These are phyloP conservation scores for Amanita subjunquillea DNA, from an alignment of 768 basidiomycete species.

Conservation along the genomic window DNA sequence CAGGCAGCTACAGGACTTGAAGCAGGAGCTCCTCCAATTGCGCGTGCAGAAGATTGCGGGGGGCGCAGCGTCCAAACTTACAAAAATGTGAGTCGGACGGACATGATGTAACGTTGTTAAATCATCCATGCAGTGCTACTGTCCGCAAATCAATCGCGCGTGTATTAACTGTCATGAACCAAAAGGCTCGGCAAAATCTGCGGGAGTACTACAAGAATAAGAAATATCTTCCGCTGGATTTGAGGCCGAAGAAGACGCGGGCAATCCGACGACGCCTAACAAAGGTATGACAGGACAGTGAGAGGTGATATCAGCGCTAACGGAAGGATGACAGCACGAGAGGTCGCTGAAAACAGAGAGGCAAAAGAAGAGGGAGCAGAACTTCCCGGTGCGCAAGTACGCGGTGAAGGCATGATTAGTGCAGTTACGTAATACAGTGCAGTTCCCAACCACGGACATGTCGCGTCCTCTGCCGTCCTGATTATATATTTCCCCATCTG, in stretches of 20 bases:
- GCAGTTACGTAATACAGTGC: slow-evolving; percentile 1
- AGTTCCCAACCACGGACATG: background rate
- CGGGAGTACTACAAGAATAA: slow-evolving; percentile 97
- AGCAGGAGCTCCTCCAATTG: slow-evolving; percentile 86
- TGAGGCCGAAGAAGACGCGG: slow-evolving; percentile 95
- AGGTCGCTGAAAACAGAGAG: slow-evolving; percentile 78
- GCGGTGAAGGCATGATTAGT: slow-evolving; percentile 78
- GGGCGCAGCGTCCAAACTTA: slow-evolving; percentile 90
- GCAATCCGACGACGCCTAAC: slow-evolving; percentile 95
- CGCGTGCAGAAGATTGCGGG: slow-evolving; percentile 98
- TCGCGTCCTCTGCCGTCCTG: background rate
- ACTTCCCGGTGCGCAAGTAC: slow-evolving; percentile 91
- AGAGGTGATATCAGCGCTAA: background rate
- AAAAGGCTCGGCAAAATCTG: slow-evolving; percentile 93
- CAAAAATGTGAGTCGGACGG: slow-evolving; percentile 77
- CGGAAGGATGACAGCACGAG: slow-evolving; percentile 53
- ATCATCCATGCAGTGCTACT: slow-evolving; percentile 48
- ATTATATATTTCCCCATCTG: too few relatives aligned
- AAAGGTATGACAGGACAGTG: slow-evolving; percentile 42
- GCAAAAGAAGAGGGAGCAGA: slow-evolving; percentile 88
- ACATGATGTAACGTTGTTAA: background rate
- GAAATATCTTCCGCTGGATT: slow-evolving; percentile 94
- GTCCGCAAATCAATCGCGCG: slow-evolving; percentile 99
- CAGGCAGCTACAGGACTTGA: slow-evolving; percentile 90
- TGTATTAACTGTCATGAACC: slow-evolving; percentile 97